A percentile compares a stretch with the other conserved stretches of the same genome.
These are phyloP conservation scores for Citrus australasica DNA, from an alignment of 345 rosid species.

Conservation along the genomic window DNA sequence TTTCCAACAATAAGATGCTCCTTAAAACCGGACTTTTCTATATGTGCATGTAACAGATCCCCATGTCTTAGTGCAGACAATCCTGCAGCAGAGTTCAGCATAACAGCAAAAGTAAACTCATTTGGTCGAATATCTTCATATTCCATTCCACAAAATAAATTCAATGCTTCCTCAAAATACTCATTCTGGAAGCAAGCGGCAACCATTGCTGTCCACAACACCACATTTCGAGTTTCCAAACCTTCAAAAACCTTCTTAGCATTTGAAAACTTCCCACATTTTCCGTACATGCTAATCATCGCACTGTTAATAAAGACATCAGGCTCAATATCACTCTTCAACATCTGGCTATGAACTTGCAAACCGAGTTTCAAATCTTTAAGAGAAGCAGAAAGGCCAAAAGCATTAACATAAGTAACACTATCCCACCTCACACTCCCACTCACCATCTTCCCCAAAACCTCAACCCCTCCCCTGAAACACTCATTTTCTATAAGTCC, in stretches of 20 bases:
- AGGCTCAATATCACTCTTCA: slow-evolving; percentile 31
- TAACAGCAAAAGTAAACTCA: slow-evolving; percentile 57
- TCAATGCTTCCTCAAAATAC: slow-evolving; percentile 65
- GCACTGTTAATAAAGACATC: slow-evolving; percentile 45
- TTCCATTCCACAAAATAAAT: slow-evolving; percentile 47
- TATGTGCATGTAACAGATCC: slow-evolving; percentile 41
- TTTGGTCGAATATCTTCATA: slow-evolving; percentile 45
- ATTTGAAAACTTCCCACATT: slow-evolving; percentile 44
- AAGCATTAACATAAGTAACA: slow-evolving; percentile 46
- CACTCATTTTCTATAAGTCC: slow-evolving; percentile 53
- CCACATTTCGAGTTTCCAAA: slow-evolving; percentile 42
- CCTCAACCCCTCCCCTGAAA: slow-evolving; percentile 44
- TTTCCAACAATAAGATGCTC: slow-evolving; percentile 58
- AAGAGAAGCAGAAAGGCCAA: slow-evolving; percentile 51
- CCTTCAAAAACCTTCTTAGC: slow-evolving; percentile 53
- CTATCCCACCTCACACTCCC: slow-evolving; percentile 47
- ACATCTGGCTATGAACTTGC: slow-evolving; percentile 53
- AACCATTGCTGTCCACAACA: slow-evolving; percentile 60
- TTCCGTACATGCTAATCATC: slow-evolving; percentile 74
- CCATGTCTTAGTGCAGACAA: slow-evolving; percentile 59
- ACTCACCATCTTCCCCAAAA: slow-evolving; percentile 42
- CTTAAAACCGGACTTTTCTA: slow-evolving; percentile 49
- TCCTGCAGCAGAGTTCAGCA: slow-evolving; percentile 60
- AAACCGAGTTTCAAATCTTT: slow-evolving; percentile 51
- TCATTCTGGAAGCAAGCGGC: slow-evolving; percentile 67